Base-by-base conservation (phyloP, 2,329 filamentous ascomycete genomes). In the Fusarium xylarioides region DNA sequence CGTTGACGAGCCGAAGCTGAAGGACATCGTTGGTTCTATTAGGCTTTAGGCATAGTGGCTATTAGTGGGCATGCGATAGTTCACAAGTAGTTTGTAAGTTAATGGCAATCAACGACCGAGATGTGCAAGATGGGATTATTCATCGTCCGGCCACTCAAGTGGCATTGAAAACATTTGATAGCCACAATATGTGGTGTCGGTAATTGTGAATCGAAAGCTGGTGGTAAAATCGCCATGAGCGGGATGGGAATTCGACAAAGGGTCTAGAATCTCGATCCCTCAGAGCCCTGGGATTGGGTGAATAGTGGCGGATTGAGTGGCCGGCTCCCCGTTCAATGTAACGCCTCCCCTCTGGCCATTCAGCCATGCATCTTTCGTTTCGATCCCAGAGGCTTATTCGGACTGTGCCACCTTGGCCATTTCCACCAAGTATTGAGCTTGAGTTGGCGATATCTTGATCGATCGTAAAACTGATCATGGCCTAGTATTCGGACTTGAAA, bases 261-360 rank as follows among this genome's bases (percentile, higher is more conserved):
- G 59, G 58, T 50, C 63, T 69, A 60, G 64, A 76, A 75, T 75
- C 75, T 76, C 72, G 74, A 77, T 77, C 50, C 62, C 61, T 66
- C 34, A 42, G 56, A 63, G 65, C 32, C 40, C 32, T 56, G 32
- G 49, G 47, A 68, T 66, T 66, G 70, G 67, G 67, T 16, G 61
- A 64, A 23, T 49, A 40, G 42, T 44, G 21, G 28, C 44, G 66
- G 68, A 42, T 54, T 40, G 34, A 53, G 56, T 47, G 61, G 28
- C 60, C 71, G 59, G 35, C 61, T 61, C 73, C 67, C 70, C 74
- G 59, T 55, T 16, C 23, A 52, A 54, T 63, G 61, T 60, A 55
- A 53, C 66, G 43, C 62, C 49, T 71, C 55, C 37, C 37, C 68
- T 53, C 42, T 44, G n/a, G 28, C 38, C 40, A 68, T 52, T 42